These are phyloP conservation scores for Umbilicus rupestris DNA, from an alignment of 164 flowering plant genomes.

Conservation along the genomic window DNA sequence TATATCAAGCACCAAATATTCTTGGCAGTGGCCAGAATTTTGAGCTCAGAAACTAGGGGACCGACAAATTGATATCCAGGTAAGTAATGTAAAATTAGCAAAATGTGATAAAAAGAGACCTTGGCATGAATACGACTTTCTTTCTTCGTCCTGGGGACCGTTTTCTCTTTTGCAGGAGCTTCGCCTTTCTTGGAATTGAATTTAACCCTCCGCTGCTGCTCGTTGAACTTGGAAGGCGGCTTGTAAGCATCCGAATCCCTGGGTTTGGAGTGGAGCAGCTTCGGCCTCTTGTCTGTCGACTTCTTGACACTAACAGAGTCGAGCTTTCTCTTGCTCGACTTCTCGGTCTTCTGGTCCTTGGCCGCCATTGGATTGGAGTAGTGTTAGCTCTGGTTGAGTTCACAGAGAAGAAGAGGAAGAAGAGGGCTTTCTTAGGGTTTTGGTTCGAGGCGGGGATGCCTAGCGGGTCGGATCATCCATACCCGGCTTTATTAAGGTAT, in stretches of 20 bases:
- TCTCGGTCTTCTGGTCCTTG: constrained; percentile 19
- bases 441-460: no score
- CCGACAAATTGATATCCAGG: no score
- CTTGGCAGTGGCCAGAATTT: no score
- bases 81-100: background rate
- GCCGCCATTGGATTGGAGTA: constrained; percentile 43
- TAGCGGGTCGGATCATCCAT: no score
- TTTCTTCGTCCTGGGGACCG: constrained; percentile 25
- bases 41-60: no score
- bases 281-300: constrained; percentile 30
- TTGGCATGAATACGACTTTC: constrained; percentile 52
- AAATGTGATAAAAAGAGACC: constrained; percentile 24
- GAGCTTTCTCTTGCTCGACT: constrained; percentile 39
- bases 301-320: constrained; percentile 5
- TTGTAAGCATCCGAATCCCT: constrained; percentile 14
- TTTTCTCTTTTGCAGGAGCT: constrained; percentile 13
- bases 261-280: constrained; percentile 19
- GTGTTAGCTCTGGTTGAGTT: no score
- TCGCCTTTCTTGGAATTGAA: constrained; percentile 17
- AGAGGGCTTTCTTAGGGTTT: no score
- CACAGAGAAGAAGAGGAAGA: no score
- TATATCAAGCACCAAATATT: no score
- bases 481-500: no score
- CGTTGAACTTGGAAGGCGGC: constrained; percentile 22
- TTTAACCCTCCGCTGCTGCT: constrained; percentile 13